Evolutionary conservation across 768 basidiomycete genomes (phyloP).

Genomic region (Boletus tomentosulus): DNA sequence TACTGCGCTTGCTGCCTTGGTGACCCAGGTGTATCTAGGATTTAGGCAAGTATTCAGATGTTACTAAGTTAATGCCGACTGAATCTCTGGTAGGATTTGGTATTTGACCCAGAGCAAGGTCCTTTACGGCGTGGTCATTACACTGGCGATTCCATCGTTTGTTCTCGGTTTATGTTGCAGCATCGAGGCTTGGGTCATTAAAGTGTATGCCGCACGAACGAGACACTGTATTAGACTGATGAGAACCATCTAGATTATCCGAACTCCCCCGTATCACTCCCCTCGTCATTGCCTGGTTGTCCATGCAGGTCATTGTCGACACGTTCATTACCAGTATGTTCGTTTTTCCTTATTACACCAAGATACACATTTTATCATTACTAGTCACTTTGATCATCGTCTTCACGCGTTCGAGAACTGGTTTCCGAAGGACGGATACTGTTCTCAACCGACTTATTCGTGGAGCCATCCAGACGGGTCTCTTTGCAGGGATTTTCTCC

Average conservation of each 20-base stretch:
- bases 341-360: too few relatives aligned
- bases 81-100: conserved; percentile 10
- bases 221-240: not conserved
- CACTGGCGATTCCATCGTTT: conserved; percentile 37
- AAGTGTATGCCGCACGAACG: conserved; percentile 30
- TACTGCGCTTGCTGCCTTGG: conserved; percentile 42
- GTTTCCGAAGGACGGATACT: conserved; percentile 48
- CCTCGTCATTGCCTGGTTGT: conserved; percentile 45
- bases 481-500: conserved; percentile 50
- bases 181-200: conserved; percentile 40
- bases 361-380: too few relatives aligned
- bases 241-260: conserved; percentile 30
- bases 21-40: conserved; percentile 48
- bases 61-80: not conserved
- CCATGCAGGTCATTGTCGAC: conserved; percentile 43
- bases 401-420: conserved; percentile 43
- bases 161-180: conserved; percentile 42
- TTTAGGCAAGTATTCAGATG: conserved; percentile 34
- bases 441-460: conserved; percentile 52
- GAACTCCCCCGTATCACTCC: conserved; percentile 39
- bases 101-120: conserved; percentile 9
- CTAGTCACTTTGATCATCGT: conserved; percentile 13
- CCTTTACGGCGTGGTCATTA: conserved; percentile 34
- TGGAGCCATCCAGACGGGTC: conserved; percentile 51
- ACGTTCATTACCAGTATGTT: conserved; percentile 40